Conservation (phyloP, 129 eudicot species). For the Pseudognaphalium luteoalbum region DNA sequence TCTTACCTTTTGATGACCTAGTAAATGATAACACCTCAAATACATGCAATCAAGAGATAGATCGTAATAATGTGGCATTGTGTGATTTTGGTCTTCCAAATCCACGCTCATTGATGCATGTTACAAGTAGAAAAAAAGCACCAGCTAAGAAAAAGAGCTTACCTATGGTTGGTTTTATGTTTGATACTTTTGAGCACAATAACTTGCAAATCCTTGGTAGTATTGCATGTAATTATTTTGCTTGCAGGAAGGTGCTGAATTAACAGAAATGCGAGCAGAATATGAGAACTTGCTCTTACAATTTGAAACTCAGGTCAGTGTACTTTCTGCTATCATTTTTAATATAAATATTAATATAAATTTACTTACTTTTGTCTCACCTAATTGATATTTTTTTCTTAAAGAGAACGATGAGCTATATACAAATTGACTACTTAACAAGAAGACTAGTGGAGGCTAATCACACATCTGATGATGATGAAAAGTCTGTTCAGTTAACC, state of each 20-base stretch:
- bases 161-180: conserved; percentile 44
- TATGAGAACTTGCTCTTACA: conserved; percentile 62
- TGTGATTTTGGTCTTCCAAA: conserved; percentile 62
- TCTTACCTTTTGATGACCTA: conserved; percentile 83
- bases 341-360: background rate
- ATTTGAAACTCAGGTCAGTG: conserved; percentile 69
- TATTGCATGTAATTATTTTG: conserved; percentile 25
- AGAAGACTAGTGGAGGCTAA: conserved; percentile 59
- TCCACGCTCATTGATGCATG: conserved; percentile 64
- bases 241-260: conserved; percentile 63
- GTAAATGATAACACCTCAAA: conserved; percentile 44
- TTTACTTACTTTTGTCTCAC: conserved; percentile 7
- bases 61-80: conserved; percentile 10
- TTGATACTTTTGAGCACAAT: conserved; percentile 20
- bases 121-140: conserved; percentile 80
- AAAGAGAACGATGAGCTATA: conserved; percentile 60
- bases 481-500: conserved; percentile 14
- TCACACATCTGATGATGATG: conserved; percentile 22
- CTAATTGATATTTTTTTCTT: conserved; percentile 2
- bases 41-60: conserved; percentile 40
- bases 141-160: conserved; percentile 54
- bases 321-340: conserved; percentile 18
- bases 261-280: conserved; percentile 58
- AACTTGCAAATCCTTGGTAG: conserved; percentile 1
- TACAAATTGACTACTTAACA: conserved; percentile 60